Conservation (phyloP, 495 filamentous ascomycete species). For the Hyaloscypha hepaticicola region DNA sequence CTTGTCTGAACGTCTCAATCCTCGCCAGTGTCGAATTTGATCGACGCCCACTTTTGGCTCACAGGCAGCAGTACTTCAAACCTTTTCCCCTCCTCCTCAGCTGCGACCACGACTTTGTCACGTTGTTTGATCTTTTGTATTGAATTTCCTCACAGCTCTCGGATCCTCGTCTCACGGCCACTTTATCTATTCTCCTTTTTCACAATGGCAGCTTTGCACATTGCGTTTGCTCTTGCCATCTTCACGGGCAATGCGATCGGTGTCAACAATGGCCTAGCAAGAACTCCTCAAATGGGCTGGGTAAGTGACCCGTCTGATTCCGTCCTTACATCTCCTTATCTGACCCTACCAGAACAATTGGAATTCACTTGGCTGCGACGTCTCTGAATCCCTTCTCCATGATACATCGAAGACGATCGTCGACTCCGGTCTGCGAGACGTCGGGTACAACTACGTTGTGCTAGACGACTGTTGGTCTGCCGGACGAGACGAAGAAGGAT, state of each 20-base stretch:
- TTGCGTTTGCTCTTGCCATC: neutral
- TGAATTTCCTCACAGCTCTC: too few species aligned
- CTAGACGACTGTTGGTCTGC: constrained; percentile 57
- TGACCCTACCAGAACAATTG: constrained; percentile 19
- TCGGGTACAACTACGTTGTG: constrained; percentile 57
- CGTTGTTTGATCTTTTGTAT: too few species aligned
- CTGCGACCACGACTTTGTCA: neutral
- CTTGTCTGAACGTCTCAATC: neutral
- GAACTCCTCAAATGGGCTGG: constrained; percentile 27
- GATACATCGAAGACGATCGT: constrained; percentile 47
- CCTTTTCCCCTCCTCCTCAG: neutral
- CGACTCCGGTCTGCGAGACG: constrained; percentile 48
- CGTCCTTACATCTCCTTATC: neutral
- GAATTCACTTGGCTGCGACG: constrained; percentile 38
- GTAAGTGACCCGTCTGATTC: constrained; percentile 1
- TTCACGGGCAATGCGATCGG: neutral
- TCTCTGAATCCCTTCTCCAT: constrained; percentile 48
- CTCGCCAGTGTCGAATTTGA: neutral
- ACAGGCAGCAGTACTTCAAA: neutral
- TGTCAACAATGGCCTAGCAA: constrained; percentile 26
- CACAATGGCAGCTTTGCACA: neutral
- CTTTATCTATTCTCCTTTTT: neutral
- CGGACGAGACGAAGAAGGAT: constrained; percentile 35
- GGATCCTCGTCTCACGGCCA: neutral
- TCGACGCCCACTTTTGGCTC: neutral